These are phyloP conservation scores for Triangularia verruculosa DNA, from an alignment of 2,329 filamentous ascomycete species.

Conservation along the genomic window DNA sequence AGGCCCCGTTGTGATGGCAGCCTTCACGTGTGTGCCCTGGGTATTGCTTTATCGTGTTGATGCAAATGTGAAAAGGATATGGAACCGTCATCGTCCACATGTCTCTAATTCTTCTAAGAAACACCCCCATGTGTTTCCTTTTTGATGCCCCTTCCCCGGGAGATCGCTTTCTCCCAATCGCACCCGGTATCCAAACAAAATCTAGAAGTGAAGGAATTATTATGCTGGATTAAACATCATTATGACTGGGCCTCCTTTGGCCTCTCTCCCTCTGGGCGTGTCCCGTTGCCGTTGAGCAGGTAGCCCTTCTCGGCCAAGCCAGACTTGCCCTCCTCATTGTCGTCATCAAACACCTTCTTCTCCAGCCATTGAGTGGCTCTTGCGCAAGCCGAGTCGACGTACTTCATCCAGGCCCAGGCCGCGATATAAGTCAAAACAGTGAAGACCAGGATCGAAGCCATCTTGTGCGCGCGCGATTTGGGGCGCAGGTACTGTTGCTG, in stretches of 20 bases:
- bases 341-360: slow-evolving; percentile 44
- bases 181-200: background rate
- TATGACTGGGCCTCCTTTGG: background rate
- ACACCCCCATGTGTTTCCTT: background rate
- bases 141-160: background rate
- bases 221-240: background rate
- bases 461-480: slow-evolving; percentile 35
- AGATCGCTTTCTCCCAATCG: background rate
- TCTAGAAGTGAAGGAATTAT: background rate
- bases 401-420: slow-evolving; percentile 50
- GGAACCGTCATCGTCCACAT: too few relatives aligned
- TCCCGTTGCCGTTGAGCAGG: slow-evolving; percentile 16
- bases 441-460: slow-evolving; percentile 46
- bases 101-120: background rate
- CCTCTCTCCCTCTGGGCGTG: background rate
- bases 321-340: slow-evolving; percentile 33
- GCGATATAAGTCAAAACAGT: slow-evolving; percentile 45
- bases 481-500: slow-evolving; percentile 42
- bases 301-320: slow-evolving; percentile 30
- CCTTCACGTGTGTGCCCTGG: background rate
- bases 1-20: background rate
- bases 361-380: slow-evolving; percentile 47
- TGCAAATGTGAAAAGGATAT: background rate
- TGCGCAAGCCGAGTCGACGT: slow-evolving; percentile 50
- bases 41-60: background rate